These are phyloP conservation scores for Solanum gandarillasii DNA, from an alignment of 257 asterid genomes.

Conservation along the genomic window DNA sequence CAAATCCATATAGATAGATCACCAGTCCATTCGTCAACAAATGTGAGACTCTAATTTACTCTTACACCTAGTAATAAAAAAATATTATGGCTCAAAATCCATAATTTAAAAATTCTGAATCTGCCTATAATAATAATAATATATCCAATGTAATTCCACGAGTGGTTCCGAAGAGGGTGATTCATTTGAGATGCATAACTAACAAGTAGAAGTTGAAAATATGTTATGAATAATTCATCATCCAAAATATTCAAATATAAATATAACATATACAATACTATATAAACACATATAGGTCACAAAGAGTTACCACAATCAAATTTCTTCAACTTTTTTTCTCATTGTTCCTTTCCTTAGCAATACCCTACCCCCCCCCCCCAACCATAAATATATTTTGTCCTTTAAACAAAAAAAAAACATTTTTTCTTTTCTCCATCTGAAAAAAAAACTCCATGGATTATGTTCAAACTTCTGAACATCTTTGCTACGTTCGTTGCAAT, in stretches of 20 bases:
- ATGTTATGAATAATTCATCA: neutral
- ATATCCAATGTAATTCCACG: rapidly evolving
- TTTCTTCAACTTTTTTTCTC: neutral
- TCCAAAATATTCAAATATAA: neutral
- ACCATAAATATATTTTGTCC: neutral
- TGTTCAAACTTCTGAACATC: slow-evolving; percentile 68
- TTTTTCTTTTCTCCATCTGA: slow-evolving; percentile 8
- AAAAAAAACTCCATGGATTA: slow-evolving; percentile 50
- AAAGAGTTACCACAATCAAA: neutral
- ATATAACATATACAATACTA: neutral
- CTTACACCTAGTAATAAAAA: no score
- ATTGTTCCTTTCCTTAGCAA: neutral
- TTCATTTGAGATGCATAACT: neutral
- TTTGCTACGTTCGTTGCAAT: slow-evolving; percentile 93
- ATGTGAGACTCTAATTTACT: no score
- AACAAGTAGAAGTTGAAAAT: neutral
- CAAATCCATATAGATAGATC: neutral
- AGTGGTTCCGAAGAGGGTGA: neutral
- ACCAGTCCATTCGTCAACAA: rapidly evolving
- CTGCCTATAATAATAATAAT: neutral
- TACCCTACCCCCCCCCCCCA: neutral
- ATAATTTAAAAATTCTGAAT: no score
- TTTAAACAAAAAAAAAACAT: neutral
- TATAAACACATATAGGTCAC: neutral
- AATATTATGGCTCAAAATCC: neutral